Percentiles rank a stretch among this genome's conserved stretches.
Conservation (phyloP, 2,329 filamentous ascomycete species). For the Cladophialophora chaetospira region DNA sequence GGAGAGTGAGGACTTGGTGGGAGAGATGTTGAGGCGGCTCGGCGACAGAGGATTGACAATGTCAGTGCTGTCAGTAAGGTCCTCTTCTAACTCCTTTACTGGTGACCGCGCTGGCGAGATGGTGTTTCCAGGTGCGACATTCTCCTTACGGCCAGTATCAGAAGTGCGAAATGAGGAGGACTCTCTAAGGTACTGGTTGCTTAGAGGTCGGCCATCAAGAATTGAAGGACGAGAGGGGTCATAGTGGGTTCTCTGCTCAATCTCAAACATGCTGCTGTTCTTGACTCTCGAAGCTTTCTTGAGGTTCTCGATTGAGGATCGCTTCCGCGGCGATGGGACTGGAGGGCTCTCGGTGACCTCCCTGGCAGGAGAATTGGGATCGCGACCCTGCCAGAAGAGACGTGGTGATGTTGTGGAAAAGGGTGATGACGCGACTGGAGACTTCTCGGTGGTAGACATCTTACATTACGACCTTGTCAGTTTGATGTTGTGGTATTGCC, state of each 20-base stretch:
- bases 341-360: conserved; percentile 66
- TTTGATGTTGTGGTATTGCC: neutral
- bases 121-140: conserved; percentile 40
- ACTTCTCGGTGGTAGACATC: conserved; percentile 70
- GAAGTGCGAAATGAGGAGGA: conserved; percentile 20
- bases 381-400: conserved; percentile 83
- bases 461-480: conserved; percentile 29
- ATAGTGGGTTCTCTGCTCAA: conserved; percentile 90
- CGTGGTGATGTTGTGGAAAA: conserved; percentile 68
- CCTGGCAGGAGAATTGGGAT: conserved; percentile 66
- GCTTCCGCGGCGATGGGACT: conserved; percentile 70
- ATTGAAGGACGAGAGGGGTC: conserved; percentile 76
- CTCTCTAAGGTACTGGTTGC: conserved; percentile 38
- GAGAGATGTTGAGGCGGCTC: conserved; percentile 73
- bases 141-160: conserved; percentile 56
- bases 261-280: conserved; percentile 95
- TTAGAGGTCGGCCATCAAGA: conserved; percentile 66
- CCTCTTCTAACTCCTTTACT: conserved; percentile 36
- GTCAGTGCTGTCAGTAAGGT: conserved; percentile 26
- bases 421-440: conserved; percentile 83
- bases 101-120: conserved; percentile 46
- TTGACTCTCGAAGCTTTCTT: conserved; percentile 94
- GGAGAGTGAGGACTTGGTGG: conserved; percentile 86
- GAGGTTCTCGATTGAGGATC: conserved; percentile 91
- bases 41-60: conserved; percentile 51